Evolutionary conservation across 495 filamentous ascomycete genomes (phyloP), one percentile per base, ranked within the genome.

Genomic region (Aspergillus cavernicola): DNA sequence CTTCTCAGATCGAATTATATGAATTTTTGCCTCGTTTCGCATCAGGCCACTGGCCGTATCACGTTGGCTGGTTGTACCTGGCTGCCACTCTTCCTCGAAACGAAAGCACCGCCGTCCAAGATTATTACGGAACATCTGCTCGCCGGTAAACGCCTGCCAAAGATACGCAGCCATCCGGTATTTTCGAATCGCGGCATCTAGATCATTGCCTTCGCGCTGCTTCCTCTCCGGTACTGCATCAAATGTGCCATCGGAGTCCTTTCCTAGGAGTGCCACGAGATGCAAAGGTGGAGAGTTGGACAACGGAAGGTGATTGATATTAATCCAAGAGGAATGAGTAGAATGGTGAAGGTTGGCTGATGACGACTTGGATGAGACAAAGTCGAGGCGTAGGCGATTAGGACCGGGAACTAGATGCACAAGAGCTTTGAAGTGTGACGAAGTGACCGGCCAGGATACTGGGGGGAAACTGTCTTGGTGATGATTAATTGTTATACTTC

Each of bases 61-160:
- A 28, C 86, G 81, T 54, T 78, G 77, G 35, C 84, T 90, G 41
- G 88, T 74, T 12, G 85, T 86, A 13, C 90, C 89, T 0, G 82
- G 81, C 50, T 89, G 87, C 92, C 92, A 97, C 59, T 92, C 89
- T 66, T 97, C 92, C 49, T 97, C 92, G 57, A 92, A 89, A 36
- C 91, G 78, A 64, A 96, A 96, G 39, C 83, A 87, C 19, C 92
- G 81, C 22, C 92, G 80, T 3, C 90, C 90, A 47, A 96, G 80
- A 39, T 83, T 85, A 66, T 92, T 86, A 52, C 90, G 87, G 66
- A 81, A 86, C 91, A 96, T 96, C 64, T 97, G 90, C 63, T 96
- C 90, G 11, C 87, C 89, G 0, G 92, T 97, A 62, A 93, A 96
- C 7, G 90, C 89, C 66, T 96, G 92, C 92, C 92, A 97, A 2